Conservation (phyloP, 495 filamentous ascomycete species). For the Penicillium pulvis region DNA sequence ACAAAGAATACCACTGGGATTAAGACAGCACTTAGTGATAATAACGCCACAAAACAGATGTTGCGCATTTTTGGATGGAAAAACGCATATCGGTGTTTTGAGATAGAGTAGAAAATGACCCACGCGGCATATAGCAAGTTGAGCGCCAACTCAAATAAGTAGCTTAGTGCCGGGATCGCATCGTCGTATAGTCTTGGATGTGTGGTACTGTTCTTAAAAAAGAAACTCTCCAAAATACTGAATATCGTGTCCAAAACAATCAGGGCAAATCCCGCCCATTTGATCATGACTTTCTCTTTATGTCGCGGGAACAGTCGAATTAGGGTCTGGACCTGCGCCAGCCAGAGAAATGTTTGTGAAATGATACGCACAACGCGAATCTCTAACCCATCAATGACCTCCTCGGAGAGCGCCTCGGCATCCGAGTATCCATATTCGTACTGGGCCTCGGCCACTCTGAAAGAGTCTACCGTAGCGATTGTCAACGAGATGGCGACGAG, state of each 20-base stretch:
- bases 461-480: slow-evolving; percentile 88
- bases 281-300: slow-evolving; percentile 97
- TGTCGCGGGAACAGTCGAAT: slow-evolving; percentile 95
- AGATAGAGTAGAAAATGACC: slow-evolving; percentile 92
- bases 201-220: slow-evolving; percentile 56
- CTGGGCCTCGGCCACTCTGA: slow-evolving; percentile 75
- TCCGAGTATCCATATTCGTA: slow-evolving; percentile 74
- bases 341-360: slow-evolving; percentile 93
- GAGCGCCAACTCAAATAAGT: slow-evolving; percentile 88
- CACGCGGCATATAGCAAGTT: slow-evolving; percentile 91
- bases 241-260: slow-evolving; percentile 90
- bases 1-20: slow-evolving; percentile 97
- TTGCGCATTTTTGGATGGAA: slow-evolving; percentile 92
- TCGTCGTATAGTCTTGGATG: slow-evolving; percentile 76
- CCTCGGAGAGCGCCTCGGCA: slow-evolving; percentile 66
- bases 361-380: slow-evolving; percentile 87
- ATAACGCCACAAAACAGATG: slow-evolving; percentile 78
- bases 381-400: slow-evolving; percentile 79
- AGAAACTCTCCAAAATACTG: slow-evolving; percentile 83
- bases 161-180: slow-evolving; percentile 89
- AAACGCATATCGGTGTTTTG: slow-evolving; percentile 90
- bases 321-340: slow-evolving; percentile 94
- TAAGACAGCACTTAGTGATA: slow-evolving; percentile 78
- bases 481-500: slow-evolving; percentile 90
- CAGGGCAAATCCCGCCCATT: slow-evolving; percentile 94